These are phyloP conservation scores for Diversispora epigaea DNA, from an alignment of 192 early-diverging fungal genomes.

Conservation along the genomic window DNA sequence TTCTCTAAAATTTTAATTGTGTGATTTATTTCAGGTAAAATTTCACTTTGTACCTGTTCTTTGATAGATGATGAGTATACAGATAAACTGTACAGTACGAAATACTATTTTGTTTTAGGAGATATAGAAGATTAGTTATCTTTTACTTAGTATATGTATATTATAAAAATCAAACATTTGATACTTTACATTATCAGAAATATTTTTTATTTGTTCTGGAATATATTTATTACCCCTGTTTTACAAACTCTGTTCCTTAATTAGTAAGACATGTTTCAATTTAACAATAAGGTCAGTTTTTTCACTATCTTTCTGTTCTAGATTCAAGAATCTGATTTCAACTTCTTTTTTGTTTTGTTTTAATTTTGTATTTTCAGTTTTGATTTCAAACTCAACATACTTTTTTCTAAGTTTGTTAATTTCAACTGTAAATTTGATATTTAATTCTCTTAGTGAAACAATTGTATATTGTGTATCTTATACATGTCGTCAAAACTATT, in stretches of 20 bases:
- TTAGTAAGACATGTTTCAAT: not conserved
- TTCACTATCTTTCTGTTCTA: conserved; percentile 10
- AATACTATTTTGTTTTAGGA: no score
- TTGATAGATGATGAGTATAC: no score
- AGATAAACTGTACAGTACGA: no score
- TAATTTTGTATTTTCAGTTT: conserved; percentile 12
- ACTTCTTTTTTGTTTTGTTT: conserved; percentile 6
- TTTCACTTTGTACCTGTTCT: no score
- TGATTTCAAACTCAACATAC: conserved; percentile 9
- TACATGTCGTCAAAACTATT: no score
- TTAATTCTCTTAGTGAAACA: conserved; percentile 16
- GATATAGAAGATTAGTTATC: no score
- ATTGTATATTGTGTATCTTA: conserved; percentile 18
- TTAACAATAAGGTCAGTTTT: no score
- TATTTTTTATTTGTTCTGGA: no score
- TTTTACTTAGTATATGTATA: no score
- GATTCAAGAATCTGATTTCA: conserved; percentile 14
- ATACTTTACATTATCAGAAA: conserved; percentile 5
- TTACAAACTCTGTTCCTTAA: conserved; percentile 10
- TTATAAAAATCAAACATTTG: not conserved
- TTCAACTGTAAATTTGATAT: conserved; percentile 7
- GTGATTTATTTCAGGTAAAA: no score
- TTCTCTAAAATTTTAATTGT: no score
- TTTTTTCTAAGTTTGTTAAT: conserved; percentile 15
- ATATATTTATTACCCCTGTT: conserved; percentile 6